Evolutionary conservation across 2,329 filamentous ascomycete genomes (phyloP), one percentile per base, ranked within the genome.

Genomic region (Acrocalymma vagum): DNA sequence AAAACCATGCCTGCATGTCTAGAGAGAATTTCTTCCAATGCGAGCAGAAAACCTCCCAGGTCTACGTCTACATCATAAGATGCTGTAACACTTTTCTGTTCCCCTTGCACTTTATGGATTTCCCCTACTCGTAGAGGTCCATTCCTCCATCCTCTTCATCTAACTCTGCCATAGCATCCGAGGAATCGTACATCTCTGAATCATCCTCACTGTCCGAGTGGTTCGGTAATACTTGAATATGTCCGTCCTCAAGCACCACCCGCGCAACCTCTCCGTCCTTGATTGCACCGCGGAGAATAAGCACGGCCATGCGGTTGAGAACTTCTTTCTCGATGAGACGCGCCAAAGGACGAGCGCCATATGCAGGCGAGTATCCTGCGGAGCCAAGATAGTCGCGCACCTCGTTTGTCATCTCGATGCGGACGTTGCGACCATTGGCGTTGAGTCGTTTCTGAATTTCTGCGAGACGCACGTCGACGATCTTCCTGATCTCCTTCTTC

Each of bases 281-380:
- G 67, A 99, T 86, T 38, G 82, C 85, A 51, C 90, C 90, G 51
- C 91, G 83, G 16, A 99, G 79, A 51, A 99, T 95, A 51, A 97
- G 81, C 26, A 99, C 88, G 2, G 94, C 94, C 51, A 99, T 77
- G 33, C 86, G 85, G 73, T 99, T 99, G 61, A 99, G 84, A 3
- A 99, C 90, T 72, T 99, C 94, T 74, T 94, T 94, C 77, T 99
- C 94, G 58, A 99, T 96, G 45, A 99, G 82, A 37, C 94, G 83
- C 13, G 87, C 84, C 15, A 99, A 76, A 23, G 94, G 94, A 42
- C 94, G 83, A 26, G 94, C 94, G 70, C 94, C 94, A 62, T 99
- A 99, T 1, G 90, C 91, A 1, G 94, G 94, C 10, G 90, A 95
- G 76, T 99, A 99, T 8, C 94, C 94, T 1, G 92, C 88, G 26